Base-by-base conservation (phyloP, 331 rosid species). In the Quercus lobata region DNA sequence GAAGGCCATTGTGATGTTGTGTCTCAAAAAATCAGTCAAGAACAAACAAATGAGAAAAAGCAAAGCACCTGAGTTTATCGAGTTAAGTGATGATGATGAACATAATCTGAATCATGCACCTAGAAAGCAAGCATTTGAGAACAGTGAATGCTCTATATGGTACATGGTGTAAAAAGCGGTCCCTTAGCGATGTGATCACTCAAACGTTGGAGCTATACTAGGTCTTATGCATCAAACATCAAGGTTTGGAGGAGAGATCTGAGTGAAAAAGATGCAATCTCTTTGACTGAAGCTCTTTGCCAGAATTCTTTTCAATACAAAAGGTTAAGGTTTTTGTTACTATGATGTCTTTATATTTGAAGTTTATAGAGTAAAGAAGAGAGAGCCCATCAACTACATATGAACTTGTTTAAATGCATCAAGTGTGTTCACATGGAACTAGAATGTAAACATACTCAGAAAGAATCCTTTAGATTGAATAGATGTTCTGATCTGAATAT, bases 221-320 rank as follows among this genome's bases (percentile, higher is more conserved):
- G 65, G 12, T 1, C 82, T 29, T 24, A 21, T 24, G 76, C 87
- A 54, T 57, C 77, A 46, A 27, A 88, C 66, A 83, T 83, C 76
- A 90, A 84, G 78, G 92, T 93, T 41, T 93, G 97, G 96, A 93
- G 86, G 85, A 73, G 46, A 68, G 93, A 87, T 72, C 90, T 88
- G 86, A 87, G 85, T 69, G 80, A 87, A 80, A 71, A 69, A 37
- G 82, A 87, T 54, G 97, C 93, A 69, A 82, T 89, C 78, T 75
- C 62, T 75, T 86, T 93, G 52, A 34, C 35, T 4, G 94, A 87
- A 25, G 94, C 90, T 18, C 84, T 93, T 75, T 60, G 65, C 37
- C 79, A 16, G 66, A 72, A 10, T 21, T 77, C 83, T 65, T 53
- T 53, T 72, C 24, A 19, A 44, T 11, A 17, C 0, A 29, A 57